These are phyloP conservation scores for Eucalyptus pauciflora DNA, from an alignment of 345 rosid species.

Conservation along the genomic window DNA sequence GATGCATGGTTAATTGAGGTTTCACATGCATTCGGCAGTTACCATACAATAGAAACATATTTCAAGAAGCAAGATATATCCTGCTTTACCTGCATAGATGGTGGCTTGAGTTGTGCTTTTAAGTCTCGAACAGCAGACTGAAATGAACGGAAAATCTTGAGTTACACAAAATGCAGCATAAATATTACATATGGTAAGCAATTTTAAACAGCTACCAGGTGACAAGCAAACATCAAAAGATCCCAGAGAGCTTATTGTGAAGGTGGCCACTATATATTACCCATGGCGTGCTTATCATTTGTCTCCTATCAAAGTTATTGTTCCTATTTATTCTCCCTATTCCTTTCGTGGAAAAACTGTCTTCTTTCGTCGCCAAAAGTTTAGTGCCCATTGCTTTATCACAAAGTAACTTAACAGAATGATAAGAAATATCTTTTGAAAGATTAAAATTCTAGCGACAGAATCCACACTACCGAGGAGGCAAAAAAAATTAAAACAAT, in stretches of 20 bases:
- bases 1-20: not conserved
- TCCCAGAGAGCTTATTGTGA: not conserved
- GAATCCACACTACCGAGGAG: not conserved
- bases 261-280: not conserved
- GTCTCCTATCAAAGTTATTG: not conserved
- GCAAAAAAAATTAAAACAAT: not conserved
- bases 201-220: not conserved
- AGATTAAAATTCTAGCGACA: not conserved
- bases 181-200: not conserved
- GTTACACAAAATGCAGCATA: not conserved
- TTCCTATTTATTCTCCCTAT: not conserved
- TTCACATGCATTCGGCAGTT: not conserved
- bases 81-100: conserved; percentile 84
- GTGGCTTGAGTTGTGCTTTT: conserved; percentile 92
- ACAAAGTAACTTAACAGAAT: not conserved
- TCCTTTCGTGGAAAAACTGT: not conserved
- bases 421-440: not conserved
- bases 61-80: not conserved
- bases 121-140: conserved; percentile 92
- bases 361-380: not conserved
- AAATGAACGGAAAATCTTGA: not conserved
- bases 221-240: not conserved
- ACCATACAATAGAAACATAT: not conserved
- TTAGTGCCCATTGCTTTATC: not conserved
- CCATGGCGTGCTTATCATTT: not conserved